Conservation (phyloP, 202 grass and related monocot species). For the Panicum hallii region DNA sequence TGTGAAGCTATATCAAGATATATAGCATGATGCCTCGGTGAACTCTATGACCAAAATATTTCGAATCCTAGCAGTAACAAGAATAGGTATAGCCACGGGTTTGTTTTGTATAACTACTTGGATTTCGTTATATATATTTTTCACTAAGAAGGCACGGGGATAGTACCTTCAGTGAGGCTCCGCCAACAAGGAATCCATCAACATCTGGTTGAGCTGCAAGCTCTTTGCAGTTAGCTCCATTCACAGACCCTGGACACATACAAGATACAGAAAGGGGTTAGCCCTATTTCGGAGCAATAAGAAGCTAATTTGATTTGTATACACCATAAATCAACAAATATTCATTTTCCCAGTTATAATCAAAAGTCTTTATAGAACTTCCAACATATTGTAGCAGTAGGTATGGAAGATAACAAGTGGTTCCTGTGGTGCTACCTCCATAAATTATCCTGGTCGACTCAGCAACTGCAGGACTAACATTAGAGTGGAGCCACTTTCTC, state of each 20-base stretch:
- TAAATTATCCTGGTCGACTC: constrained; percentile 84
- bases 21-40: not conserved
- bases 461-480: constrained; percentile 72
- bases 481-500: constrained; percentile 70
- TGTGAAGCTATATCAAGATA: not conserved
- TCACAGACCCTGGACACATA: constrained; percentile 71
- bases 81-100: not conserved
- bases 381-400: not conserved
- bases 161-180: constrained; percentile 85
- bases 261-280: not conserved
- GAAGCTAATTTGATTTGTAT: not conserved
- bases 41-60: constrained; percentile 26
- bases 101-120: not conserved
- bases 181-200: constrained; percentile 90
- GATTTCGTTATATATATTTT: not conserved
- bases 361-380: not conserved
- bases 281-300: constrained; percentile 7
- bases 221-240: constrained; percentile 75
- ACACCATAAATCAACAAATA: not conserved
- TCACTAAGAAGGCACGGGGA: constrained; percentile 13
- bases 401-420: constrained; percentile 17
- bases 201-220: constrained; percentile 68
- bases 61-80: not conserved
- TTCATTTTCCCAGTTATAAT: not conserved
- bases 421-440: constrained; percentile 59